These are phyloP conservation scores for Zasmidium angulare DNA, from an alignment of 2,329 filamentous ascomycete species.

Conservation along the genomic window DNA sequence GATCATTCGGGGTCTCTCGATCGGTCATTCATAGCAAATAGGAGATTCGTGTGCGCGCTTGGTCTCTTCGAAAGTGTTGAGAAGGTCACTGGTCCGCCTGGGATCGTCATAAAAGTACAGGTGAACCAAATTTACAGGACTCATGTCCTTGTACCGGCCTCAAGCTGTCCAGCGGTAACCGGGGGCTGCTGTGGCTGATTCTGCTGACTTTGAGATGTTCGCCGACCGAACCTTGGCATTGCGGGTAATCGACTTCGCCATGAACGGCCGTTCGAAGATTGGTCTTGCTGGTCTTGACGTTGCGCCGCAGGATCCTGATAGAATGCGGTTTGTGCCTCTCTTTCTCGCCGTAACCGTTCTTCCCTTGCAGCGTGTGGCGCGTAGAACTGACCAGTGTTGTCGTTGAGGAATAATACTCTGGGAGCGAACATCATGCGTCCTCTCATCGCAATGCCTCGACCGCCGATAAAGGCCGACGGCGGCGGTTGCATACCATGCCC, in stretches of 20 bases:
- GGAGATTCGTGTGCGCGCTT: neutral
- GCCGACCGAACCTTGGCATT: slow-evolving; percentile 28
- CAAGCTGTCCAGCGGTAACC: neutral
- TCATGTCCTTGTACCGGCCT: neutral
- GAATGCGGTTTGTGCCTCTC: slow-evolving; percentile 4
- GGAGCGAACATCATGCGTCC: slow-evolving; percentile 29
- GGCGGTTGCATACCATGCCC: slow-evolving; percentile 27
- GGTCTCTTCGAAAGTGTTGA: neutral
- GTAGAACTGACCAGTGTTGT: slow-evolving; percentile 10
- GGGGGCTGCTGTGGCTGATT: neutral
- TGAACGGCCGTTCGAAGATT: slow-evolving; percentile 12
- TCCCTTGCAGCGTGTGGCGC: slow-evolving; percentile 7
- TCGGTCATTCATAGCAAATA: neutral
- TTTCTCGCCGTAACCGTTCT: slow-evolving; percentile 10
- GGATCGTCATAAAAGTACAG: neutral
- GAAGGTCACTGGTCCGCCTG: neutral
- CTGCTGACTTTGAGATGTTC: slow-evolving; percentile 13
- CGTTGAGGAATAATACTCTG: slow-evolving; percentile 27
- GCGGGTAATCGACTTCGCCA: slow-evolving; percentile 28
- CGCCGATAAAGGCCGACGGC: slow-evolving; percentile 29
- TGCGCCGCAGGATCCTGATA: slow-evolving; percentile 11
- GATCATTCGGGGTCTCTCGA: neutral
- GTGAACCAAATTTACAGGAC: neutral
- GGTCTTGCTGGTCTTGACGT: slow-evolving; percentile 2
- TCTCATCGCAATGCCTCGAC: slow-evolving; percentile 26